Base-by-base conservation (phyloP, 2,329 filamentous ascomycete genomes). In the Monosporascus sp. region DNA sequence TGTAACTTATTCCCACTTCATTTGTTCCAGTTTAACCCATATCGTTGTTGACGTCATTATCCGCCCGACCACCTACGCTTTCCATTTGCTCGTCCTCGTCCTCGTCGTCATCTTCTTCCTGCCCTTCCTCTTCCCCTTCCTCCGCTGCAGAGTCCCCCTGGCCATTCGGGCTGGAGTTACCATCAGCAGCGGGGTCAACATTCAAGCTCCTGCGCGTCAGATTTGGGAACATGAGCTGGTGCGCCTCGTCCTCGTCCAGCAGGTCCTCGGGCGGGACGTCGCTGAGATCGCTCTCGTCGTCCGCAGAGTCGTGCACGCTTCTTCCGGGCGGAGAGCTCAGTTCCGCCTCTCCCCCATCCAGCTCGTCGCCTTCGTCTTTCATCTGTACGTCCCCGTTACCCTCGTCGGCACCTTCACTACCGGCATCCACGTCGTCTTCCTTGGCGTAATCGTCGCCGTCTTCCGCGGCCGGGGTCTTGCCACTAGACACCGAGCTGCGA, bases 211-310 rank as follows among this genome's bases (percentile, higher is more conserved):
- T 68, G 53, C 72, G 53, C 4, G 60, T 63, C 9, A 82, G 61
- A 53, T 78, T 78, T 0, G 79, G 78, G 50, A 82, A 82, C 68
- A 82, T 68, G 27, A 83, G 62, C 14, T 74, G 74, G 1, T 76
- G 72, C 1, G 79, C 79, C 31, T 78, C 76, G 41, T 84, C 78
- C 45, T 83, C 79, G 50, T 85, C 79, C 22, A 67, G 35, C 9
- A 68, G 57, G 53, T 66, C 65, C 37, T 68, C 66, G 7, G 59
- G 78, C 70, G 25, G 82, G 75, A 85, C 79, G 56, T 88, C 86
- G 50, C 83, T 88, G 0, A 88, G 72, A 57, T 88, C 85, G 62
- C 84, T 88, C 66, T 88, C 85, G 51, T 87, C 83, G 57, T 88
- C 85, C 0, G 81, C 85, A 41, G 80, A 85, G 55, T 87, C 83